A percentile compares a stretch with the other conserved stretches of the same genome.
Conservation (phyloP, 1,139 yeast species). For the Lodderomyces orthopsilosis region DNA sequence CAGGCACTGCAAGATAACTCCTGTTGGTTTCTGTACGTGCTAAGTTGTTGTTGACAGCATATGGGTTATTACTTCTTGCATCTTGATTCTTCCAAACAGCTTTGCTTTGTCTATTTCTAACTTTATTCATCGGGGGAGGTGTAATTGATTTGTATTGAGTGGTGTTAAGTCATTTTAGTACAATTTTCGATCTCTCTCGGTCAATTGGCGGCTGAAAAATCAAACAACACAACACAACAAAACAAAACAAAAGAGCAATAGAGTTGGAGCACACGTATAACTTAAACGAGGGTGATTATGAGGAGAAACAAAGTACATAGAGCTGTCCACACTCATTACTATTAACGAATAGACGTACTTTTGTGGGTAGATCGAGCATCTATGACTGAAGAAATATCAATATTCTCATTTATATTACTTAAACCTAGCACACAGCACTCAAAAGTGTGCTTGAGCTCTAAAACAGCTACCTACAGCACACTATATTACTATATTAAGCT, state of each 20-base stretch:
- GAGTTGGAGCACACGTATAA: too few relatives aligned
- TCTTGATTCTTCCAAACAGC: conserved; percentile 42
- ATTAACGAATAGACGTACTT: too few relatives aligned
- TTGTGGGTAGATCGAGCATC: too few relatives aligned
- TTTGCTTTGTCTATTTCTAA: conserved; percentile 39
- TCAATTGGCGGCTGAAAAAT: neutral
- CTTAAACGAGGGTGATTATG: too few relatives aligned
- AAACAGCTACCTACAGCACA: too few relatives aligned
- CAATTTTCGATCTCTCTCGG: neutral
- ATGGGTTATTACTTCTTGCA: conserved; percentile 27
- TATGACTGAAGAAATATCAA: too few relatives aligned
- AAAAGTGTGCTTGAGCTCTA: too few relatives aligned
- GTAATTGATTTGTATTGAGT: neutral
- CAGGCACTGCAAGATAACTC: conserved; percentile 1
- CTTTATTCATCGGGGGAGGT: conserved; percentile 19
- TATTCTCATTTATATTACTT: too few relatives aligned
- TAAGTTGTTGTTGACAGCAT: conserved; percentile 26
- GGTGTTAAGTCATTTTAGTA: neutral
- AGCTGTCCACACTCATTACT: too few relatives aligned
- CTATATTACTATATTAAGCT: too few relatives aligned
- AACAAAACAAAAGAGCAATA: neutral
- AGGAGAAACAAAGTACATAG: too few relatives aligned
- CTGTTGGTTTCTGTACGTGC: conserved; percentile 10
- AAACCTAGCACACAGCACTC: too few relatives aligned
- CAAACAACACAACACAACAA: conserved; percentile 1